These are phyloP conservation scores for Vitis rupestris DNA, from an alignment of 164 flowering plant genomes.

Conservation along the genomic window DNA sequence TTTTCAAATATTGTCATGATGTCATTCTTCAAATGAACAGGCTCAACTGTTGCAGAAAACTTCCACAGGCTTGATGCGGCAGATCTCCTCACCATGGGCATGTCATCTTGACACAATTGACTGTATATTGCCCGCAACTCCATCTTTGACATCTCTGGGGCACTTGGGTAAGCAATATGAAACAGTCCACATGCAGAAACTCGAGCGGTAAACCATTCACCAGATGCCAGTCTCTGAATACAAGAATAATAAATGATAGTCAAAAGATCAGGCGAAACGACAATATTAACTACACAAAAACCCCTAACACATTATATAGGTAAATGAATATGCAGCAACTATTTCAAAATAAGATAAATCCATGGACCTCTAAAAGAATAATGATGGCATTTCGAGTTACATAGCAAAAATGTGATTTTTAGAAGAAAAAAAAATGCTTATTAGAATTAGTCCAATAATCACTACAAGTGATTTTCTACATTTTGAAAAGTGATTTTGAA, in stretches of 20 bases:
- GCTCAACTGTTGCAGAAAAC: slow-evolving; percentile 93
- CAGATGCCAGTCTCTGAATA: slow-evolving; percentile 86
- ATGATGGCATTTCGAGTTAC: too few species aligned
- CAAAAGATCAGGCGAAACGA: too few species aligned
- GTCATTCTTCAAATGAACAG: slow-evolving; percentile 74
- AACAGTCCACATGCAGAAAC: slow-evolving; percentile 96
- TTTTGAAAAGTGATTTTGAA: too few species aligned
- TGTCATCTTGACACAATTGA: slow-evolving; percentile 97
- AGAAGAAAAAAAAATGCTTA: too few species aligned
- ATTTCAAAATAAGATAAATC: too few species aligned
- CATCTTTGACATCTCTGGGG: slow-evolving; percentile 69
- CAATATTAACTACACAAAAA: too few species aligned
- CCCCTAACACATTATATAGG: too few species aligned
- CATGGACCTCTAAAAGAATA: too few species aligned
- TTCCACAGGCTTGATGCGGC: slow-evolving; percentile 95
- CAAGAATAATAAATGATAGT: neutral
- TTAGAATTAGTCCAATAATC: too few species aligned
- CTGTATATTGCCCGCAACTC: slow-evolving; percentile 75
- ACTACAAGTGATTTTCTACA: too few species aligned
- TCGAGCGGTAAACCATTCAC: slow-evolving; percentile 99
- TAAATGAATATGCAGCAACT: too few species aligned
- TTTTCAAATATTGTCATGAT: slow-evolving; percentile 91
- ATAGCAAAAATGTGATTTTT: too few species aligned
- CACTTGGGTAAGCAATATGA: slow-evolving; percentile 94
- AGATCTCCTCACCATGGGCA: slow-evolving; percentile 98